Evolutionary conservation across 805 yeast genomes (phyloP).

Genomic region (Schwanniomyces polymorphus): DNA sequence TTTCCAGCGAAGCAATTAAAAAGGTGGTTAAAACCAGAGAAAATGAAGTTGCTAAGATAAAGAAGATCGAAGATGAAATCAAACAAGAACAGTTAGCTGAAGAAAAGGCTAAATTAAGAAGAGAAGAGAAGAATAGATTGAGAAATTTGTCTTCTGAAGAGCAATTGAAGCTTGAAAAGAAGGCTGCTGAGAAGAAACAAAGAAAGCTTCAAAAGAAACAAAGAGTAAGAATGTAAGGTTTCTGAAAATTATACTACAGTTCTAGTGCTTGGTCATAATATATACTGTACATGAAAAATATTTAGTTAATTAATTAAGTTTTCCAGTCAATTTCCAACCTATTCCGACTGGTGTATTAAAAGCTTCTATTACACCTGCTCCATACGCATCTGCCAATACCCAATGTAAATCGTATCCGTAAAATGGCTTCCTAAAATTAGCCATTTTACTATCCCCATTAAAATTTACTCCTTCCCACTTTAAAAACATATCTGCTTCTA

Average conservation of each 20-base stretch:
- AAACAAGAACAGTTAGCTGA: slow-evolving; percentile 69
- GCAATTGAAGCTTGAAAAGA: slow-evolving; percentile 75
- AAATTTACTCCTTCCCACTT: slow-evolving; percentile 45
- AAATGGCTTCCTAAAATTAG: slow-evolving; percentile 45
- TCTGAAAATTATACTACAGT: not conserved
- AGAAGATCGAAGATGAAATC: slow-evolving; percentile 63
- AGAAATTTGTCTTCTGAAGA: slow-evolving; percentile 69
- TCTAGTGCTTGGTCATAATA: not conserved
- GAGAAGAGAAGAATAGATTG: slow-evolving; percentile 58
- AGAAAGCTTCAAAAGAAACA: slow-evolving; percentile 70
- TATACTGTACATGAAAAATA: not conserved
- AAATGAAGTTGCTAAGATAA: slow-evolving; percentile 65
- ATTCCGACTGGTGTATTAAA: slow-evolving; percentile 55
- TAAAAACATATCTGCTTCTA: slow-evolving; percentile 40
- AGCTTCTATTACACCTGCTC: slow-evolving; percentile 52
- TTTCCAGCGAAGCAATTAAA: slow-evolving; percentile 74
- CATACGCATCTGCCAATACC: slow-evolving; percentile 51
- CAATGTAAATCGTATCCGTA: slow-evolving; percentile 52
- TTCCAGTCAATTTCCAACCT: slow-evolving; percentile 59
- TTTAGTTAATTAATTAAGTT: slow-evolving; percentile 20
- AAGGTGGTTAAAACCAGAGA: slow-evolving; percentile 80
- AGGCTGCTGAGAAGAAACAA: slow-evolving; percentile 78
- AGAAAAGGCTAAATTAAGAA: slow-evolving; percentile 69
- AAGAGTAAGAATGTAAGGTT: slow-evolving; percentile 36
- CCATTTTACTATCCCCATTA: slow-evolving; percentile 29